Base-by-base conservation (phyloP, 495 filamentous ascomycete species). In the Neurospora africana region DNA sequence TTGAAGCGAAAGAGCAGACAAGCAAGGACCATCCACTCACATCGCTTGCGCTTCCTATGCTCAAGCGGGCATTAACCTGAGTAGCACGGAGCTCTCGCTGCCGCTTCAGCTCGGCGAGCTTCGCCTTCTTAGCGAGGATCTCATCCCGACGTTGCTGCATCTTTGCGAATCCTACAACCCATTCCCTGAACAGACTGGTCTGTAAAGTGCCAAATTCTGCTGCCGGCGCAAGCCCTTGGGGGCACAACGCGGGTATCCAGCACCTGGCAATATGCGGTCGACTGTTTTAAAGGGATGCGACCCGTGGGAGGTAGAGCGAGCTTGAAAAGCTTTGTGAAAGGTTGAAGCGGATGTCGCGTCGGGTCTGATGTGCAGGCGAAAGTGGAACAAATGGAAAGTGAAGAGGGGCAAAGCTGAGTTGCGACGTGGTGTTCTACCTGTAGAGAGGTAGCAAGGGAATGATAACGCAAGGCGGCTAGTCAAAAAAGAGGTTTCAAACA, bases 51-150 rank as follows among this genome's bases (percentile, higher is more conserved):
- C 79, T 78, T 65, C 83, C 81, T 77, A 88, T 84, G 77, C 88
- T 91, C 75, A 87, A 87, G 70, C 92, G 86, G 68, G 83, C 86
- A 47, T 84, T 86, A 75, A 90, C 88, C 80, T 95, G 93, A 80
- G 85, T 91, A 73, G 90, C 88, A 68, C 94, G 87, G 65, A 93
- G 84, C 80, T 95, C 92, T 74, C 94, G 89, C 78, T 97, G 94
- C 71, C 92, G 89, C 82, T 97, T 97, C 75, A 99, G 87, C 86
- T 98, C 96, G 36, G 91, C 94, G 75, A 99, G 93, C 85, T 92
- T 97, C 38, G 93, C 94, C 83, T 90, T 91, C 83, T 98, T 99
- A 74, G 92, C 93, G 65, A 93, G 83, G 76, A 99, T 96, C 84
- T 98, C 95, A 83, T 95, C 93, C 83, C 91, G 91, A 74, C 94